Evolutionary conservation across 169 alveolate species (phyloP), one percentile per base, ranked within the genome.

Genomic region (Plasmodium knowlesi): DNA sequence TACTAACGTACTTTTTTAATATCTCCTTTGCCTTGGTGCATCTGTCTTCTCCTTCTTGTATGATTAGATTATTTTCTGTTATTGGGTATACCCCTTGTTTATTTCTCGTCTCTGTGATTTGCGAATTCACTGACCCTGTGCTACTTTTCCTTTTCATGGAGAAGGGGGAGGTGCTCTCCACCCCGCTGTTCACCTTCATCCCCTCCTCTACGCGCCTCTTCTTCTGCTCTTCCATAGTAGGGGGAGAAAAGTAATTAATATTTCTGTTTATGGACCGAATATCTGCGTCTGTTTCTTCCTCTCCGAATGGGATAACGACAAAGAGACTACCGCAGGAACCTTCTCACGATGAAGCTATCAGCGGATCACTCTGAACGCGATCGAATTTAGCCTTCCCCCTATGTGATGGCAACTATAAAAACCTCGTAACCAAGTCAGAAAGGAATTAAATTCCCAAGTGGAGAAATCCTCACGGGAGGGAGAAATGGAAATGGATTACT

Each of bases 101-200:
- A 34, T 43, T 85, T 25, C 30, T 74, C 57, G 57, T 85, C 79
- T 85, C 93, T 2, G 61, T 53, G 16, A 85, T 85, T 85, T 85
- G 93, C 3, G 86, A 73, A 34, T 85, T 85, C 6, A 67, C 16
- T 0, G 70, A 67, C 12, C 78, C 43, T 0, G 25, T 0, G 61
- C 43, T 85, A 32, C 34, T 67, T 67, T 22, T 67, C 9, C 76
- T 67, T n/a, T 39, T 67, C 76, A 67, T 0, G 76, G 76, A 5
- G 30, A 22, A 19, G 67, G 53, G 61, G 19, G 79, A 3, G 61
- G 46, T 50, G 34, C 28, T 39, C 30, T 34, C 22, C 34, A 84
- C 30, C n/a, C 16, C 14, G 53, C 28, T 39, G 34, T 73, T 81
- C 28, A 0, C 8, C n/a, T n/a, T 71, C 5, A 43, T 70, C 12